Evolutionary conservation across 2,329 filamentous ascomycete species (phyloP).

Genomic region (Penicillium sp.): DNA sequence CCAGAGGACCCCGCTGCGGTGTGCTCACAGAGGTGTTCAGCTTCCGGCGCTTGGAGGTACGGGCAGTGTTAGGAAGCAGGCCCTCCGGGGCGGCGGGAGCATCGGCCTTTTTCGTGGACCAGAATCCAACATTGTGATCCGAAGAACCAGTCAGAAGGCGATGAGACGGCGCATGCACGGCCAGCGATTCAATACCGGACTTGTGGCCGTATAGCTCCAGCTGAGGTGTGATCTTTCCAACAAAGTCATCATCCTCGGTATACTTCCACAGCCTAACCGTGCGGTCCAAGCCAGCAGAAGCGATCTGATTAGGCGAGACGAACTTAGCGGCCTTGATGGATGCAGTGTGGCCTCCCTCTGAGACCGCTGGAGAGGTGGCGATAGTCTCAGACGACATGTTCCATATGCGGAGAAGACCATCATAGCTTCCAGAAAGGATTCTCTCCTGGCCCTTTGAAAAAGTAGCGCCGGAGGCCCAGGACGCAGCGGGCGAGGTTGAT

Average conservation of each 20-base stretch:
- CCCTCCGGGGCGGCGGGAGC: slow-evolving; percentile 71
- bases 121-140: slow-evolving; percentile 83
- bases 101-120: slow-evolving; percentile 77
- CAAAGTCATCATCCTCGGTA: slow-evolving; percentile 62
- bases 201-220: slow-evolving; percentile 84
- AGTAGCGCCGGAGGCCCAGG: slow-evolving; percentile 54
- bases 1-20: slow-evolving; percentile 75
- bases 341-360: slow-evolving; percentile 71
- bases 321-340: slow-evolving; percentile 83
- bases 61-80: slow-evolving; percentile 66
- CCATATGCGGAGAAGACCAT: slow-evolving; percentile 87
- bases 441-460: slow-evolving; percentile 62
- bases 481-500: slow-evolving; percentile 60
- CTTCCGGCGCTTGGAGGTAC: slow-evolving; percentile 75
- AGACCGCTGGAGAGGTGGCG: slow-evolving; percentile 68
- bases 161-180: slow-evolving; percentile 70
- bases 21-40: slow-evolving; percentile 59
- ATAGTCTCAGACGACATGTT: slow-evolving; percentile 83
- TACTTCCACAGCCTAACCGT: slow-evolving; percentile 92
- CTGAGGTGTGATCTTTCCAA: slow-evolving; percentile 66
- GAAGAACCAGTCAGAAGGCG: slow-evolving; percentile 83
- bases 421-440: slow-evolving; percentile 90
- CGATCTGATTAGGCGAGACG: slow-evolving; percentile 74
- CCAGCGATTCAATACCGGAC: slow-evolving; percentile 71
- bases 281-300: slow-evolving; percentile 79